Evolutionary conservation across 75 land plant genomes (phyloP).

Genomic region (Cupressus sempervirens): DNA sequence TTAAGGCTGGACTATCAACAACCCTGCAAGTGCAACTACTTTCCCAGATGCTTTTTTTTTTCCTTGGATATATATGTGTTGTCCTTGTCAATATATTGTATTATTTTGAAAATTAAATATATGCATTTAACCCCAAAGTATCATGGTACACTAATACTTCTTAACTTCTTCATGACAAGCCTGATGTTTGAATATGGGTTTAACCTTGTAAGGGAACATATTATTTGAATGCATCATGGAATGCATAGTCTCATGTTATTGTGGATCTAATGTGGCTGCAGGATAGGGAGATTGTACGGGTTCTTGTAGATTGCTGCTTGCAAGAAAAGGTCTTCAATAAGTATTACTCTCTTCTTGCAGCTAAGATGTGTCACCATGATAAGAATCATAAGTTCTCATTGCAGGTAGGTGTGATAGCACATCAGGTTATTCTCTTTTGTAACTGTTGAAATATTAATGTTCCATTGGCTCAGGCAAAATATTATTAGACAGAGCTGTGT

Average conservation of each 20-base stretch:
- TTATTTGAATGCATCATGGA: not conserved
- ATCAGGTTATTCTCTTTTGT: not conserved
- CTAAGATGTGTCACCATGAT: conserved; percentile 84
- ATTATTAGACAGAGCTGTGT: not conserved
- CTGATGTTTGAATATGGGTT: not conserved
- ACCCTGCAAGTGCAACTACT: not conserved
- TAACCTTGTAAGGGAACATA: not conserved
- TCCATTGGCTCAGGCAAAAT: not conserved
- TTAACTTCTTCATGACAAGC: not conserved
- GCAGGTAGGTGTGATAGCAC: conserved; percentile 48
- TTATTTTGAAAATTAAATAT: not conserved
- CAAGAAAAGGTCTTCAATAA: conserved; percentile 87
- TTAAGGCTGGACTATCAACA: not conserved
- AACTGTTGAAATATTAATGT: not conserved
- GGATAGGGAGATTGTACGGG: conserved; percentile 95
- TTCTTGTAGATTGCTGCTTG: conserved; percentile 88
- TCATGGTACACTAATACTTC: not conserved
- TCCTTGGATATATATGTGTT: not conserved
- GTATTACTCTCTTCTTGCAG: conserved; percentile 78
- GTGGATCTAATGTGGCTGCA: conserved; percentile 17
- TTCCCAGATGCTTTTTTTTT: not conserved
- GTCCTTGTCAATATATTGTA: not conserved
- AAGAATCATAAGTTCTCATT: conserved; percentile 94
- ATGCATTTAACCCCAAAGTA: not conserved
- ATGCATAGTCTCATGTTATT: not conserved